Evolutionary conservation across 805 yeast genomes (phyloP).

Genomic region (Diddensiella transvaalensis): DNA sequence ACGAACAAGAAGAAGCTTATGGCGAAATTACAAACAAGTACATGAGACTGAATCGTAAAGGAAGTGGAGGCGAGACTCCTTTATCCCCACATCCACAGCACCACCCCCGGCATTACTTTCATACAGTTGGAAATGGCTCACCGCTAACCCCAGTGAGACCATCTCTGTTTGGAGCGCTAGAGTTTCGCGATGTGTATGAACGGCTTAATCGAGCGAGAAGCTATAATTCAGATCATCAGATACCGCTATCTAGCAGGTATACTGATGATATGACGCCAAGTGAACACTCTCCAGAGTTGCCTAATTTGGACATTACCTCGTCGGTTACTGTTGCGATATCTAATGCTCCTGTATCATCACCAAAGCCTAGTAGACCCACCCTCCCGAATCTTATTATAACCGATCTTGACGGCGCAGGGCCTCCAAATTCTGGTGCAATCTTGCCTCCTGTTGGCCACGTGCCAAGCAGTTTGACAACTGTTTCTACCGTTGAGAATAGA

Average conservation of each 20-base stretch:
- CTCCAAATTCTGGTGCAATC: not conserved
- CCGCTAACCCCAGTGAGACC: conserved; percentile 27
- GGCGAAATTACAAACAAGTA: conserved; percentile 17
- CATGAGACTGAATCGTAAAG: conserved; percentile 12
- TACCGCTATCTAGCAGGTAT: not conserved
- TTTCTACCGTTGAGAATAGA: not conserved
- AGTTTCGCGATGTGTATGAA: conserved; percentile 29
- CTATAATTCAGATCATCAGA: not conserved
- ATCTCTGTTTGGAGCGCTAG: conserved; percentile 40
- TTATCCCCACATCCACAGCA: not conserved
- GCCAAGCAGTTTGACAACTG: not conserved
- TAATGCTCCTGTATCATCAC: not conserved
- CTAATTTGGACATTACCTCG: not conserved
- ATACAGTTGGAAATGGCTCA: conserved; percentile 1
- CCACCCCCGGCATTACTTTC: not conserved
- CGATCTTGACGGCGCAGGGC: not conserved
- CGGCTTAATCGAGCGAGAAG: not conserved
- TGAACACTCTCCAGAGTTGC: not conserved
- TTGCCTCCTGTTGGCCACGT: not conserved
- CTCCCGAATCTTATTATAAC: not conserved
- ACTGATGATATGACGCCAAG: not conserved
- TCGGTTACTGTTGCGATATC: not conserved
- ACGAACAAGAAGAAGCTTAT: conserved; percentile 24
- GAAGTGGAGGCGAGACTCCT: not conserved
- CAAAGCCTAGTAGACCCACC: not conserved